Base-by-base conservation (phyloP, 345 rosid species). In the Brassica incana region DNA sequence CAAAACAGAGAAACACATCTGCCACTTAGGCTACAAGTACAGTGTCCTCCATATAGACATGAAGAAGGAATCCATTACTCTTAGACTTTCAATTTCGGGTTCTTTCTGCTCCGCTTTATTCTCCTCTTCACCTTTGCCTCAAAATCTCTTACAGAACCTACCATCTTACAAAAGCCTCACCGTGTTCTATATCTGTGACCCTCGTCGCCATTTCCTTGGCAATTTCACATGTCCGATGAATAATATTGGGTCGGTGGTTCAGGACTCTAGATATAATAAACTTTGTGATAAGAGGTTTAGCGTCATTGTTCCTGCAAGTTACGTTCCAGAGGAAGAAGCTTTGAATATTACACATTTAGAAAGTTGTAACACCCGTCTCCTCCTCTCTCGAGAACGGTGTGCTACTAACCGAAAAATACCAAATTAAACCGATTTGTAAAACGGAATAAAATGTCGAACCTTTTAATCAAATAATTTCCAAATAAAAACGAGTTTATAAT, bases 171-270 rank as follows among this genome's bases (percentile, higher is more conserved):
- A 33, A n/a, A 73, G 27, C 52, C 14, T 82, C 8, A 79, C 77
- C 0, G 60, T 88, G 8, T 4, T 45, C 23, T 83, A 84, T 10
- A 18, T 4, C 0, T 83, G 87, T 64, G 60, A 14, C 43, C 0
- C 9, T 33, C 58, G 14, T 14, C 20, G 66, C 0, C 38, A 72
- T 12, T 16, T 18, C 67, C 30, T 48, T 16, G 66, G 65, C 6
- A 78, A 56, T 23, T 79, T 73, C 65, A 43, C 64, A n/a, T 81
- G 86, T 50, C 75, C 72, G 1, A 5, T 0, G 65, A 35, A 9
- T 12, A 61, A 23, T 18, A 12, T 56, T 60, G 77, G 33, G 43
- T 65, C 54, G 0, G 29, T 48, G 3, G 0, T 6, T n/a, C 23
- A 25, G 8, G 32, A 6, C 52, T 14, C 1, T 4, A 3, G 0